These are phyloP conservation scores for Rutidosis leptorrhynchoides DNA, from an alignment of 129 eudicot genomes.

Conservation along the genomic window DNA sequence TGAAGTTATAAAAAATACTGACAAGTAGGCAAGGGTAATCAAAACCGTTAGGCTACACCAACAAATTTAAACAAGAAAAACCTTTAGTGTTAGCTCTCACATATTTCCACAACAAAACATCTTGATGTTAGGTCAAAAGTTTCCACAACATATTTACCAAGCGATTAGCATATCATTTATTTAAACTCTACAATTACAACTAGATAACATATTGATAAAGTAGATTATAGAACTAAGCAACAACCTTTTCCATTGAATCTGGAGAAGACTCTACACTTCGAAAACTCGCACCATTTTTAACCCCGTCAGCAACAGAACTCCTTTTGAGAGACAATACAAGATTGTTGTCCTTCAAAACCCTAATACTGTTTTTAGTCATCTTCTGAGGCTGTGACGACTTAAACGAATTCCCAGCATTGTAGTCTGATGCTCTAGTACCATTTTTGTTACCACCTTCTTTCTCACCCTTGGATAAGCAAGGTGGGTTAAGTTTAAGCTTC, in stretches of 20 bases:
- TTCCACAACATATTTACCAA: background rate
- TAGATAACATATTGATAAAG: background rate
- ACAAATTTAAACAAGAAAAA: background rate
- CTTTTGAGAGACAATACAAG: slow-evolving; percentile 40
- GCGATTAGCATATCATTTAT: slow-evolving; percentile 7
- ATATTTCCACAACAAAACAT: slow-evolving; percentile 7
- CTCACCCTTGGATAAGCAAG: slow-evolving; percentile 11
- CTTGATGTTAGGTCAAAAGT: background rate
- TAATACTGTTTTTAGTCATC: slow-evolving; percentile 58
- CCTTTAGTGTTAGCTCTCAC: background rate
- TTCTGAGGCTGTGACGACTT: slow-evolving; percentile 61
- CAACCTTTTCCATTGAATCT: background rate
- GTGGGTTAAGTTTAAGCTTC: slow-evolving; percentile 37
- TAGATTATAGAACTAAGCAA: background rate
- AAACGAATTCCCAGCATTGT: background rate
- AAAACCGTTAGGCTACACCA: background rate
- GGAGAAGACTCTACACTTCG: slow-evolving; percentile 38
- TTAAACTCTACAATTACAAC: background rate
- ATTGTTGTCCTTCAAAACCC: slow-evolving; percentile 48
- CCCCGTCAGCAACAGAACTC: slow-evolving; percentile 38
- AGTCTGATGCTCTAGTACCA: slow-evolving; percentile 10
- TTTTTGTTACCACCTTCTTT: slow-evolving; percentile 11
- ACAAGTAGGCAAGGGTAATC: background rate
- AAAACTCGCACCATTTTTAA: slow-evolving; percentile 27
- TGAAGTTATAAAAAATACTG: background rate